Evolutionary conservation across 768 basidiomycete genomes (phyloP).

Genomic region (Lanmaoa rubissima): DNA sequence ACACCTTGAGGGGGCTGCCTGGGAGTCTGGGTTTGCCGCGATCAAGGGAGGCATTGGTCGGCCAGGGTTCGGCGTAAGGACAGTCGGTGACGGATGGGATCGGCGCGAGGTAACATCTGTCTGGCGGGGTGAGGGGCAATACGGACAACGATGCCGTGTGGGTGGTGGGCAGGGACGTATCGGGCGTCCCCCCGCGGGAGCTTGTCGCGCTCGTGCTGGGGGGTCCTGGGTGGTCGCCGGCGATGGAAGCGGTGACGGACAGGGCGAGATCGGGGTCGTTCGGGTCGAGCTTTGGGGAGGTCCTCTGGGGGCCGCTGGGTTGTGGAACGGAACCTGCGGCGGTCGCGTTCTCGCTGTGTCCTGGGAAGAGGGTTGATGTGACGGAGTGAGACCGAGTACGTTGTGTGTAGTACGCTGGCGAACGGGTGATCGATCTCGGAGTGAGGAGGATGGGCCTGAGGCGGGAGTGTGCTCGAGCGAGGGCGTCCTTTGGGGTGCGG

Average conservation of each 20-base stretch:
- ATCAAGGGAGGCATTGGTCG: conserved; percentile 3
- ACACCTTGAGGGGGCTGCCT: conserved; percentile 24
- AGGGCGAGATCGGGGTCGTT: conserved; percentile 19
- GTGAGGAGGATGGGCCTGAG: conserved; percentile 25
- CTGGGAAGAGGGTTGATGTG: conserved; percentile 13
- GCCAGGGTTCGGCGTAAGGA: conserved; percentile 26
- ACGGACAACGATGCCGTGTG: conserved; percentile 5
- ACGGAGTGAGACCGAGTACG: conserved; percentile 12
- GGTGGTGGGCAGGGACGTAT: conserved; percentile 11
- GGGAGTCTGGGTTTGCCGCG: conserved; percentile 6
- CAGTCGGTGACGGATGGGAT: conserved; percentile 18
- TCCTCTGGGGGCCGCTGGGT: conserved; percentile 7
- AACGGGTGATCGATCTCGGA: conserved; percentile 5
- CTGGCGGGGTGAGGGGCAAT: conserved; percentile 25
- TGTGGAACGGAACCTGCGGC: neutral
- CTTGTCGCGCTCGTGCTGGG: neutral
- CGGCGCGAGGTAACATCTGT: conserved; percentile 21
- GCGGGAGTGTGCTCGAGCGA: conserved; percentile 12
- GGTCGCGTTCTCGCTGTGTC: neutral
- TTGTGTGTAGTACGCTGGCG: neutral
- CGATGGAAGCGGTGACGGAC: neutral
- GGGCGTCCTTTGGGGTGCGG: conserved; percentile 4
- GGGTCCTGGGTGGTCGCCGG: neutral
- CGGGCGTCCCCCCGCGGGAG: conserved; percentile 6
- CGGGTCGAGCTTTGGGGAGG: conserved; percentile 19